These are phyloP conservation scores for Cladophialophora psammophila DNA, from an alignment of 2,329 filamentous ascomycete genomes.

Conservation along the genomic window DNA sequence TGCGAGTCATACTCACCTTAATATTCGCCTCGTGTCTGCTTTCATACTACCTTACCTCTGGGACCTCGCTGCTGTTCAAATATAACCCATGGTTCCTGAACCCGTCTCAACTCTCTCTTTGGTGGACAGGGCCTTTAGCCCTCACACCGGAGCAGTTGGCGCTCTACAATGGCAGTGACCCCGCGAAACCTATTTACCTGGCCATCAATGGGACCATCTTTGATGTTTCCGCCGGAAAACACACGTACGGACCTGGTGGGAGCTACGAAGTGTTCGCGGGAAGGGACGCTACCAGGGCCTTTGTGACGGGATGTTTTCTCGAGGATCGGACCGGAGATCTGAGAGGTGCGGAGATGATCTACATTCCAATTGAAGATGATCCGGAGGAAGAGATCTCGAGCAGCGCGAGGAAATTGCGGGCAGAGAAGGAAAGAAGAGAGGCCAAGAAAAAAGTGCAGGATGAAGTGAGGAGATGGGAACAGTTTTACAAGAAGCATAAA, in stretches of 20 bases:
- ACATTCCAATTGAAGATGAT: conserved; percentile 73
- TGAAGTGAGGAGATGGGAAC: conserved; percentile 79
- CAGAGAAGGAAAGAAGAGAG: conserved; percentile 68
- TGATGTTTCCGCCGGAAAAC: conserved; percentile 65
- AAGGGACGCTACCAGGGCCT: conserved; percentile 83
- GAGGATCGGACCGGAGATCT: conserved; percentile 85
- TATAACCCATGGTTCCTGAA: conserved; percentile 69
- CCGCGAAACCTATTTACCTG: conserved; percentile 81
- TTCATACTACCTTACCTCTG: conserved; percentile 77
- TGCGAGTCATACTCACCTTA: conserved; percentile 73
- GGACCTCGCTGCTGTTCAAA: conserved; percentile 74
- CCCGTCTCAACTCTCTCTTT: conserved; percentile 64
- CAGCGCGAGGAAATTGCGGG: conserved; percentile 58
- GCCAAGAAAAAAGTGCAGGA: conserved; percentile 72
- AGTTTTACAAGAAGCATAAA: conserved; percentile 79
- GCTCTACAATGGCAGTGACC: conserved; percentile 78
- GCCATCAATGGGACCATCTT: conserved; percentile 76
- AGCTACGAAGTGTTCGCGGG: conserved; percentile 88
- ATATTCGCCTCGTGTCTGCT: conserved; percentile 71
- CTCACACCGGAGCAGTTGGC: conserved; percentile 79
- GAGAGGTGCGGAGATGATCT: conserved; percentile 87
- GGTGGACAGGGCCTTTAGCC: conserved; percentile 67
- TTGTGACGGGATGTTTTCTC: conserved; percentile 90
- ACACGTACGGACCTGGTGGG: conserved; percentile 79
- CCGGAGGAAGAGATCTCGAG: conserved; percentile 52